phyloP scores from a whole-genome alignment of 257 asterid species.

The Jacaranda copaia region DNA sequence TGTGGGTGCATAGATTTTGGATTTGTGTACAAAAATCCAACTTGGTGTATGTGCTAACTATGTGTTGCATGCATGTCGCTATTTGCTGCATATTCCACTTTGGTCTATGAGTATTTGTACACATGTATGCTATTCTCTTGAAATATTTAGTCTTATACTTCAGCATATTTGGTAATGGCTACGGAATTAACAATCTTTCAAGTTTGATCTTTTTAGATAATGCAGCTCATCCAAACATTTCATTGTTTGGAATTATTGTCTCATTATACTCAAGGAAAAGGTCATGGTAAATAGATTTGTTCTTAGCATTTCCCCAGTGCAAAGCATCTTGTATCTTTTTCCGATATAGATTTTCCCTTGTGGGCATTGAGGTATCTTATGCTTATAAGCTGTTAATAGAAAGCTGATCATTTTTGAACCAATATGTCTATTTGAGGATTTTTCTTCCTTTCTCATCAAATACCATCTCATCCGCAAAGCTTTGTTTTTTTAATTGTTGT shows the following conservation, averaged over 20 bases:
- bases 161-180: too few species aligned
- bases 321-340: not conserved
- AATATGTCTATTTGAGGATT: not conserved
- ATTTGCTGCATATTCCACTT: not conserved
- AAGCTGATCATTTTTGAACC: not conserved
- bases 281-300: not conserved
- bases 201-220: too few species aligned
- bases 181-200: too few species aligned
- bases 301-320: not conserved
- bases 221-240: too few species aligned
- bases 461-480: too few species aligned
- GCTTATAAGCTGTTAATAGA: not conserved
- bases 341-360: not conserved
- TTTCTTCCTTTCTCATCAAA: too few species aligned
- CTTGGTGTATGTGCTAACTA: not conserved
- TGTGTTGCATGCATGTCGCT: not conserved
- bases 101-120: not conserved
- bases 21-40: not conserved
- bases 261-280: too few species aligned
- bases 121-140: too few species aligned
- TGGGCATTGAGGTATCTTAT: not conserved
- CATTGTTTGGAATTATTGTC: too few species aligned
- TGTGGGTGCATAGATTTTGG: not conserved
- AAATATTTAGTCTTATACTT: too few species aligned
- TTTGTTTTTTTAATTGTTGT: slow-evolving; percentile 14